Percentiles rank a stretch among this genome's conserved stretches.
Conservation (phyloP, 306 rosid genomes). For the Astragalus glycyphyllos region DNA sequence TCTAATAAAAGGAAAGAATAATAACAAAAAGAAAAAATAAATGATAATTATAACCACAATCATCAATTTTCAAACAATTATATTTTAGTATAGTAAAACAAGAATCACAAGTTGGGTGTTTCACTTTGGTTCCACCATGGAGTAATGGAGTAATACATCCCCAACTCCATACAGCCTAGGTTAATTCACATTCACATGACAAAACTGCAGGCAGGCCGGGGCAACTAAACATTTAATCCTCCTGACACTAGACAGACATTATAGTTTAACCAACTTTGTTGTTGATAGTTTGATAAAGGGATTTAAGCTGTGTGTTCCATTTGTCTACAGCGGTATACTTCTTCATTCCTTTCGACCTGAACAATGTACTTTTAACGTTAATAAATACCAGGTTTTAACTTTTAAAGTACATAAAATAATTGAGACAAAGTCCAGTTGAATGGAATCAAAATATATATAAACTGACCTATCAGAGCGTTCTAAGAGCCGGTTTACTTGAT, state of each 20-base stretch:
- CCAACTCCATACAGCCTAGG: slow-evolving; percentile 37
- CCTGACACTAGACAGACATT: slow-evolving; percentile 21
- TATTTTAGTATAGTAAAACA: slow-evolving; percentile 33
- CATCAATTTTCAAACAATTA: slow-evolving; percentile 31
- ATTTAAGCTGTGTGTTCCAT: slow-evolving; percentile 91
- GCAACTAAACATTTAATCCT: slow-evolving; percentile 28
- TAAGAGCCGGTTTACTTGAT: slow-evolving; percentile 92
- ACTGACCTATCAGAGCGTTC: slow-evolving; percentile 86
- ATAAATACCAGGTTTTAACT: slow-evolving; percentile 7
- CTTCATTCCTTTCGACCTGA: slow-evolving; percentile 95
- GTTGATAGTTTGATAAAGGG: slow-evolving; percentile 77
- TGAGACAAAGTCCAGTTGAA: slow-evolving; percentile 9
- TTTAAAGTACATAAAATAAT: slow-evolving; percentile 4
- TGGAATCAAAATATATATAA: slow-evolving; percentile 2
- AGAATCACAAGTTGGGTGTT: slow-evolving; percentile 39
- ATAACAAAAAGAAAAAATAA: background rate
- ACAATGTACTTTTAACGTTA: slow-evolving; percentile 37
- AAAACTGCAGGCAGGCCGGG: slow-evolving; percentile 50
- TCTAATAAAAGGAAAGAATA: background rate
- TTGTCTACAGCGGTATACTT: slow-evolving; percentile 90
- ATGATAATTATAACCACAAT: background rate
- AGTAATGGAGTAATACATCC: slow-evolving; percentile 39
- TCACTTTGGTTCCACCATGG: slow-evolving; percentile 41
- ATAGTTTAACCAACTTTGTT: slow-evolving; percentile 69
- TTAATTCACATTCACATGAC: slow-evolving; percentile 53